Evolutionary conservation across 768 basidiomycete genomes (phyloP), one percentile per base, ranked within the genome.

Genomic region (Omphalotus guepiniiformis): DNA sequence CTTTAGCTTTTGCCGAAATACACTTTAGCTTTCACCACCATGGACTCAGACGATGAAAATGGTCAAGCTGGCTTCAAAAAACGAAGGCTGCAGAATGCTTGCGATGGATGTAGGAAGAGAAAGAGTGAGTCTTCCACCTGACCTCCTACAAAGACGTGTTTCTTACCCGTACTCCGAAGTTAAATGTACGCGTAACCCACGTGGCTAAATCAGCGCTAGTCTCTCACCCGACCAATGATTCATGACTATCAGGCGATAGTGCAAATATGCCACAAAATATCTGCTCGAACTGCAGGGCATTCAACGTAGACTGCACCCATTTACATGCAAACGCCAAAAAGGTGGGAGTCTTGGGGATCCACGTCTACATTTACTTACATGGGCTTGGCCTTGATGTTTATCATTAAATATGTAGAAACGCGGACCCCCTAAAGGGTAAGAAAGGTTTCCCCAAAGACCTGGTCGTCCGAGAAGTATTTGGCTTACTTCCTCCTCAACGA

Each of bases 211-310:
- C 4, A 19, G 11, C 38, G 21, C 11, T 22, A 39, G 21, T 39
- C 38, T 4, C 6, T 19, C 5, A 39, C 4, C 26, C 26, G 6
- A 39, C 19, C 13, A 39, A 22, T 19, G 2, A 7, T 2, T 18
- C 2, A 19, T 18, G 19, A 21, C 54, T 23, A 32, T 51, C 38
- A 71, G 69, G 69, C 42, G 73, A 78, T 55, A 76, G 76, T 52
- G 73, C 68, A n/a, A 73, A 65, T 49, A 69, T 66, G 67, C 62
- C 67, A 18, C 60, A 61, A 27, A 70, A 70, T 47, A 56, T 58
- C 29, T 75, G 73, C 52, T 68, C 72, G 5, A 74, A 73, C 55
- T 74, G 73, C 53, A 57, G 63, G 34, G 64, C 69, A 9, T 71
- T 67, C 51, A 62, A 65, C 51, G 62, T 62, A 37, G 67, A 71